Evolutionary conservation across 441 rosid genomes (phyloP).

Genomic region (Euphorbia celastroides): DNA sequence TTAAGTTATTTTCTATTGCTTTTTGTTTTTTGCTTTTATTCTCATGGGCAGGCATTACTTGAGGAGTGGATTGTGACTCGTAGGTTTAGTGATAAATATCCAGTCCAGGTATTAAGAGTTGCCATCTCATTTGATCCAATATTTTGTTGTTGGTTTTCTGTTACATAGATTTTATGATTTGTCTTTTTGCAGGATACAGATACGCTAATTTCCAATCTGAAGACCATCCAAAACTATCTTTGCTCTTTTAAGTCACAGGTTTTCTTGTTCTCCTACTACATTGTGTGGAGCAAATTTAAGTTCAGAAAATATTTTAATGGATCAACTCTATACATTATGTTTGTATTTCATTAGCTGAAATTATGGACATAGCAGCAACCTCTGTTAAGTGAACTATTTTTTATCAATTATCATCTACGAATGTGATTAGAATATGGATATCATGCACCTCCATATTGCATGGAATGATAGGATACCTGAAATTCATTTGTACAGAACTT

Average conservation of each 20-base stretch:
- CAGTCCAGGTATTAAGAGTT: slow-evolving; percentile 1
- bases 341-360: neutral
- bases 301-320: neutral
- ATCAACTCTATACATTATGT: neutral
- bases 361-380: neutral
- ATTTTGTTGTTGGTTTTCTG: neutral
- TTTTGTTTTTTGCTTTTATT: slow-evolving; percentile 1
- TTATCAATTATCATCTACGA: neutral
- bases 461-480: neutral
- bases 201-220: slow-evolving; percentile 60
- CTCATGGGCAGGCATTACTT: slow-evolving; percentile 60
- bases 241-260: slow-evolving; percentile 88
- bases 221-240: slow-evolving; percentile 83
- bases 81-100: slow-evolving; percentile 32
- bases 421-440: neutral
- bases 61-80: slow-evolving; percentile 89
- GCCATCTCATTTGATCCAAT: neutral
- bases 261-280: slow-evolving; percentile 18
- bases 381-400: slow-evolving; percentile 6
- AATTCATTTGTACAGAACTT: neutral
- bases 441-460: neutral
- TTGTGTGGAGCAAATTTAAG: neutral
- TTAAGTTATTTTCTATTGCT: neutral
- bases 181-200: slow-evolving; percentile 59
- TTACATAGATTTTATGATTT: neutral